These are phyloP conservation scores for Rhizomucor miehei DNA, from an alignment of 371 early-diverging fungal genomes.

Conservation along the genomic window DNA sequence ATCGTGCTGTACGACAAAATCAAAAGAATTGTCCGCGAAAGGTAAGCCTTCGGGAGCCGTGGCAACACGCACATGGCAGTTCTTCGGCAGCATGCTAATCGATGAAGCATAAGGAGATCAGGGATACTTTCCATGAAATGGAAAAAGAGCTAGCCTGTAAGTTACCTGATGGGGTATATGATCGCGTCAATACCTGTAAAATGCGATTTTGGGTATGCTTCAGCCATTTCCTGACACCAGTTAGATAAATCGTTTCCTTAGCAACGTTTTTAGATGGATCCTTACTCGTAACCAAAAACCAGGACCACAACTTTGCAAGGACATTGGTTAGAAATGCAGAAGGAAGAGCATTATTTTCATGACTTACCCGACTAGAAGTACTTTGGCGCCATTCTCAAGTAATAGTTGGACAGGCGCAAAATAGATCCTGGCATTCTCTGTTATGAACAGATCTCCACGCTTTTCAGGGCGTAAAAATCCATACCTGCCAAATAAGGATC, in stretches of 20 bases:
- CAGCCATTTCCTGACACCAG: conserved; percentile 44
- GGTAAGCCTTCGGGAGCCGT: conserved; percentile 28
- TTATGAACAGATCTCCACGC: neutral
- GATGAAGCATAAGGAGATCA: neutral
- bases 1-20: conserved; percentile 24
- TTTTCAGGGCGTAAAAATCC: neutral
- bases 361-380: conserved; percentile 21
- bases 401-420: conserved; percentile 22
- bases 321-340: neutral
- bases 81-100: conserved; percentile 30
- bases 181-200: conserved; percentile 35
- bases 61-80: conserved; percentile 35
- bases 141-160: neutral
- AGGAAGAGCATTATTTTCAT: neutral
- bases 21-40: conserved; percentile 18
- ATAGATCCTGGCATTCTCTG: conserved; percentile 3
- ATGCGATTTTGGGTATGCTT: conserved; percentile 34
- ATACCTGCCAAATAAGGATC: conserved; percentile 4
- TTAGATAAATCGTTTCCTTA: too few relatives aligned
- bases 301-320: conserved; percentile 23
- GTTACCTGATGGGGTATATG: conserved; percentile 35
- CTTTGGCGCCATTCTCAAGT: conserved; percentile 23
- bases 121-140: neutral
- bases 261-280: too few relatives aligned
- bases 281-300: conserved; percentile 35